Percentiles rank a stretch among this genome's conserved stretches.
Conservation (phyloP, 805 yeast species). For the Kodamaea neixiangensis region DNA sequence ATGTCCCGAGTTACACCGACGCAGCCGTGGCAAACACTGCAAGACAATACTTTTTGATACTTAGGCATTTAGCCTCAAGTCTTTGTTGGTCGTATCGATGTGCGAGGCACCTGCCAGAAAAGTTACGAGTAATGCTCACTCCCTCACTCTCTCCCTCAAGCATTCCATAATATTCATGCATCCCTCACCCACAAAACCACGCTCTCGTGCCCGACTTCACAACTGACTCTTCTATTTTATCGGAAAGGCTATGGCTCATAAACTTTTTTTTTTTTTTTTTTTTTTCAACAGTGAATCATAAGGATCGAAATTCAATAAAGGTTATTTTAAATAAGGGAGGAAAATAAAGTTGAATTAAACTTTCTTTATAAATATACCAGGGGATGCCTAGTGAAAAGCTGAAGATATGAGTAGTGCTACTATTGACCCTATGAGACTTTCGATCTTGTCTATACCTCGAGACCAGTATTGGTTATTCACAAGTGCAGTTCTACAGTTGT, state of each 20-base stretch:
- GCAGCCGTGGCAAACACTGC: not conserved
- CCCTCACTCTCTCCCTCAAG: not conserved
- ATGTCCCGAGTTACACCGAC: not conserved
- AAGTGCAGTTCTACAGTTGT: slow-evolving; percentile 50
- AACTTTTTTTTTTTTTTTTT: not conserved
- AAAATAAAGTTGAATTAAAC: not conserved
- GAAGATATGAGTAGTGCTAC: slow-evolving; percentile 2
- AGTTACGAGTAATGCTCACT: no score
- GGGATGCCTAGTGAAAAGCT: slow-evolving; percentile 26
- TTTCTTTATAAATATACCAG: slow-evolving; percentile 3
- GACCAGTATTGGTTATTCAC: slow-evolving; percentile 54
- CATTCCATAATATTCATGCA: not conserved
- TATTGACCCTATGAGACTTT: slow-evolving; percentile 45
- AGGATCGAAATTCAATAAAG: slow-evolving; percentile 2
- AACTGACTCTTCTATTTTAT: slow-evolving; percentile 2
- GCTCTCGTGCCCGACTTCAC: not conserved
- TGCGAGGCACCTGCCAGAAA: not conserved
- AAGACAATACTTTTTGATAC: not conserved
- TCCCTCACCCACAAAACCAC: not conserved
- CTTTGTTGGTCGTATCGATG: not conserved
- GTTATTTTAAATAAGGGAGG: slow-evolving; percentile 3
- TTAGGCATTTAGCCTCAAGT: not conserved
- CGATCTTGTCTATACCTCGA: slow-evolving; percentile 56
- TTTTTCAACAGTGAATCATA: not conserved
- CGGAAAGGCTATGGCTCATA: not conserved